A percentile compares a stretch with the other conserved stretches of the same genome.
Conservation (phyloP, 768 basidiomycete species). For the Suillus hirtellus region DNA sequence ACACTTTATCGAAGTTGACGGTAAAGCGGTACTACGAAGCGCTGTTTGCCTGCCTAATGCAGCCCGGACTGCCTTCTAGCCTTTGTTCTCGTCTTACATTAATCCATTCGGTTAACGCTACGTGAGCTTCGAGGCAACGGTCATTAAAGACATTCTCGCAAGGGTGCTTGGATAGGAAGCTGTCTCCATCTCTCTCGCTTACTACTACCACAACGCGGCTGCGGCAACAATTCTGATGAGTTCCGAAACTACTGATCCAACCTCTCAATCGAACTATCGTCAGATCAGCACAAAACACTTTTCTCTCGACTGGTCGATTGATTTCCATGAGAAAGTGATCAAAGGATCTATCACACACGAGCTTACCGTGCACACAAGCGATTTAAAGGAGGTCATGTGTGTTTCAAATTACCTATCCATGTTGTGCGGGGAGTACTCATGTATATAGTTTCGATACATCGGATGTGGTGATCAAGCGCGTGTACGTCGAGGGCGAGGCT, state of each 20-base stretch:
- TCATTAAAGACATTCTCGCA: background rate
- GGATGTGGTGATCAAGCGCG: constrained; percentile 59
- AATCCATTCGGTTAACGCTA: background rate
- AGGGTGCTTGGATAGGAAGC: background rate
- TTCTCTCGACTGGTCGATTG: constrained; percentile 74
- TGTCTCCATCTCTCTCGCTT: background rate
- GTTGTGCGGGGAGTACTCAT: background rate
- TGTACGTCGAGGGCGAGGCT: constrained; percentile 51
- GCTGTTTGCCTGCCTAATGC: constrained; percentile 2
- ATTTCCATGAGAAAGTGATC: constrained; percentile 65
- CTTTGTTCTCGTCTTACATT: background rate
- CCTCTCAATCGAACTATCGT: constrained; percentile 80
- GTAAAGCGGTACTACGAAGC: background rate
- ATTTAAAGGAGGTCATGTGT: constrained; percentile 61
- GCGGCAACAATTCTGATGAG: background rate
- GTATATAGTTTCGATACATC: constrained; percentile 67
- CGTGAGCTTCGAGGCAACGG: background rate
- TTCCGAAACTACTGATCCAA: constrained; percentile 46
- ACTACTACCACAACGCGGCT: background rate
- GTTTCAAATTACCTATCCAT: constrained; percentile 19
- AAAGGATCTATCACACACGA: constrained; percentile 66
- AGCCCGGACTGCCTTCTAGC: background rate
- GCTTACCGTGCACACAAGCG: constrained; percentile 53
- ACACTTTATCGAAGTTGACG: background rate
- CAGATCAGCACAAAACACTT: constrained; percentile 67